Conservation (phyloP, 2,329 filamentous ascomycete genomes). For the Colletotrichum godetiae region DNA sequence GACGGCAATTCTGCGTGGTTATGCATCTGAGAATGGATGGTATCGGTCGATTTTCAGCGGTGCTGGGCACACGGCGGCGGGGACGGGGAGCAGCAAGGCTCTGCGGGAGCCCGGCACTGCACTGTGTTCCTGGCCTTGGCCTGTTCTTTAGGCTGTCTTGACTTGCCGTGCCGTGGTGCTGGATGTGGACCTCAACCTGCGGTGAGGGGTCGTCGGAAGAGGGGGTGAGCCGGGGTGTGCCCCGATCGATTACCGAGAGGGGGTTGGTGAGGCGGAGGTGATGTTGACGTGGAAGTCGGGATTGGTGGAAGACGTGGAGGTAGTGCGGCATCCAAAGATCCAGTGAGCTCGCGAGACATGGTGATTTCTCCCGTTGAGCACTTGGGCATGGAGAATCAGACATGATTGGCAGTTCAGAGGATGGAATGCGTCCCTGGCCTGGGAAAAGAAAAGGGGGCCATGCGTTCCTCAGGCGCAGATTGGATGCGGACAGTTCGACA, state of each 20-base stretch:
- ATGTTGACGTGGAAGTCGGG: not conserved
- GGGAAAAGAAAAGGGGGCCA: conserved; percentile 4
- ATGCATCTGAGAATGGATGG: not conserved
- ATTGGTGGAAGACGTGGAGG: conserved; percentile 22
- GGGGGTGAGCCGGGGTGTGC: conserved; percentile 18
- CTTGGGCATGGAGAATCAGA: conserved; percentile 5
- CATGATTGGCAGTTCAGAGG: not conserved
- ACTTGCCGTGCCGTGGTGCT: conserved; percentile 18
- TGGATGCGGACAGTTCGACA: conserved; percentile 2
- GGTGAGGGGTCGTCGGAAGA: conserved; percentile 19
- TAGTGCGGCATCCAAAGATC: conserved; percentile 13
- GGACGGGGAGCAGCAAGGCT: not conserved
- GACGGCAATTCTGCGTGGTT: not conserved
- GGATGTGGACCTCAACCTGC: conserved; percentile 13
- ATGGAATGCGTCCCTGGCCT: not conserved
- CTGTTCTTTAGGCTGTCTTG: conserved; percentile 21
- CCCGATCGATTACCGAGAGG: conserved; percentile 28
- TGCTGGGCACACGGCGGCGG: conserved; percentile 1
- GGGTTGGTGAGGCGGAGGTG: not conserved
- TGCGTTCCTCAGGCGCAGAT: conserved; percentile 6
- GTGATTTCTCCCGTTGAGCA: not conserved
- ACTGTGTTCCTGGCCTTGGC: conserved; percentile 19
- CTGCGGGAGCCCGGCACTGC: conserved; percentile 21
- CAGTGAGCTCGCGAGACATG: not conserved
- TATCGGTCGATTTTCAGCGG: not conserved